These are phyloP conservation scores for Fomitiporia mediterranea DNA, from an alignment of 1,284 basidiomycete species.

Conservation along the genomic window DNA sequence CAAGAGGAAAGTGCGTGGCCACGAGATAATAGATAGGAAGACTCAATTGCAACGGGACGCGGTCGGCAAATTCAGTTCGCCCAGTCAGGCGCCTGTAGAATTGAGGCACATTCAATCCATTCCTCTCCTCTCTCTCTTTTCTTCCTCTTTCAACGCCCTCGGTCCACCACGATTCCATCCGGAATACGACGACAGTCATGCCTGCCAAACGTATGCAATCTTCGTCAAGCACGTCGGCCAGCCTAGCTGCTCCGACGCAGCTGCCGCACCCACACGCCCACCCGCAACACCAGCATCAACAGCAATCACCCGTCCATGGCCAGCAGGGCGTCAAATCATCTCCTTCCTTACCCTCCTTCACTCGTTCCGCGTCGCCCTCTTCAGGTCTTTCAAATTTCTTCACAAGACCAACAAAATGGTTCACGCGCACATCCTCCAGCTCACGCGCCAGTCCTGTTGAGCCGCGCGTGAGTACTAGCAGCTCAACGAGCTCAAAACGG, in stretches of 20 bases:
- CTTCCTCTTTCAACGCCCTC: neutral
- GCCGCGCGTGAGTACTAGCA: slow-evolving; percentile 50
- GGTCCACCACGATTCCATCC: neutral
- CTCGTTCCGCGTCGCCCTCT: slow-evolving; percentile 33
- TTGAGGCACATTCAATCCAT: neutral
- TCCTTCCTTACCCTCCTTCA: slow-evolving; percentile 23
- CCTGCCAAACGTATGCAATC: slow-evolving; percentile 13
- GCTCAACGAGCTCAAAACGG: slow-evolving; percentile 31
- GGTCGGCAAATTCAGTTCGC: slow-evolving; percentile 3
- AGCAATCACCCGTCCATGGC: neutral
- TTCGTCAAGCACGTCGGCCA: slow-evolving; percentile 12
- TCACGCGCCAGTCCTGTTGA: slow-evolving; percentile 35
- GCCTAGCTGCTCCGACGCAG: slow-evolving; percentile 8
- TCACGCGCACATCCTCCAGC: slow-evolving; percentile 38
- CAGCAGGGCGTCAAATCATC: slow-evolving; percentile 13
- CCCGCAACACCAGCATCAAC: slow-evolving; percentile 6
- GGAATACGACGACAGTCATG: slow-evolving; percentile 7
- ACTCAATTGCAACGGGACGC: neutral
- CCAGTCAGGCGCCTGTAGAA: neutral
- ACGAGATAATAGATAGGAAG: neutral
- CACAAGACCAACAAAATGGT: slow-evolving; percentile 46
- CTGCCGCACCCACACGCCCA: slow-evolving; percentile 2
- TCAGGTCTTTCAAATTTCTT: slow-evolving; percentile 39
- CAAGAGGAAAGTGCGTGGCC: too few relatives aligned
- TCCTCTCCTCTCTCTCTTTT: neutral